These are phyloP conservation scores for Psilocybe cyanescens DNA, from an alignment of 768 basidiomycete species.

Conservation along the genomic window DNA sequence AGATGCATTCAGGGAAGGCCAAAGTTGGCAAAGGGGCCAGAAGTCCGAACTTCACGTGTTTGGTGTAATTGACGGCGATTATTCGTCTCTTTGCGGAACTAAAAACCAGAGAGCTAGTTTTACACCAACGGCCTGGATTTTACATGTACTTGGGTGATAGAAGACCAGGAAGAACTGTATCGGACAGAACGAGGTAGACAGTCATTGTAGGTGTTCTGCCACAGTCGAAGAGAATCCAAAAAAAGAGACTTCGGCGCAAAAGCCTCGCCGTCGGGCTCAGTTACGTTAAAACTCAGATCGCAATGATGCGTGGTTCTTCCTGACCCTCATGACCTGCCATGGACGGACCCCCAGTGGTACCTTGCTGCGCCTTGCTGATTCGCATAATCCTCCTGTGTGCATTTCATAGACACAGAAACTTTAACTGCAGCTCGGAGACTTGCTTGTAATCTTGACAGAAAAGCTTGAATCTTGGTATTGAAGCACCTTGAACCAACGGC, in stretches of 20 bases:
- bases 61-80: neutral
- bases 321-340: neutral
- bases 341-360: no score
- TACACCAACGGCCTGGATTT: neutral
- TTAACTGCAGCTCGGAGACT: no score
- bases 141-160: neutral
- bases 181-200: neutral
- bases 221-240: neutral
- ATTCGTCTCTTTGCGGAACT: neutral
- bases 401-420: no score
- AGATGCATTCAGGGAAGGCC: neutral
- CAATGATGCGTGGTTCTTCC: neutral
- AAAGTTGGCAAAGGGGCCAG: neutral
- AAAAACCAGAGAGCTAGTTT: neutral
- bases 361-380: no score
- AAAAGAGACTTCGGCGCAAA: neutral
- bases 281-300: neutral
- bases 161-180: neutral
- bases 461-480: no score
- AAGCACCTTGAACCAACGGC: no score
- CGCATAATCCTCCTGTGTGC: no score
- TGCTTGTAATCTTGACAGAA: no score
- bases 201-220: neutral
- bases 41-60: neutral
- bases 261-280: neutral